Percentiles rank a stretch among this genome's conserved stretches.
Evolutionary conservation across 768 basidiomycete genomes (phyloP).

Genomic region (Russula emetica): DNA sequence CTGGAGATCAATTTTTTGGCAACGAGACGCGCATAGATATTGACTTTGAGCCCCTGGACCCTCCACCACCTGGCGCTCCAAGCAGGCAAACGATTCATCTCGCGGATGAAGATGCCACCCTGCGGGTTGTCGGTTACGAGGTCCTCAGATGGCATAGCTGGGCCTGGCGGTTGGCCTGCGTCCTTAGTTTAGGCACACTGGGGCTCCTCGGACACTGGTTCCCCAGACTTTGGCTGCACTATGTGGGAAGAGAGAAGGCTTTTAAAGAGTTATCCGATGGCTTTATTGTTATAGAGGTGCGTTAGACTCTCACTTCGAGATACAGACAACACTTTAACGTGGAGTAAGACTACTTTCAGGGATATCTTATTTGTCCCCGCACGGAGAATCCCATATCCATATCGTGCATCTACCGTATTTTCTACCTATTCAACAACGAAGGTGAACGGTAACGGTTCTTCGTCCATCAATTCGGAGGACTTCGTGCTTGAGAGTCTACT

Average conservation of each 20-base stretch:
- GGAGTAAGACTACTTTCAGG: conserved; percentile 69
- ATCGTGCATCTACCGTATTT: conserved; percentile 78
- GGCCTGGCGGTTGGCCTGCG: conserved; percentile 68
- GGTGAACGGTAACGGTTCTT: conserved; percentile 30
- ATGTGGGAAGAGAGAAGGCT: conserved; percentile 76
- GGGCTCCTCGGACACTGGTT: conserved; percentile 90
- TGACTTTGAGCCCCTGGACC: conserved; percentile 54
- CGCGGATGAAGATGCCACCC: conserved; percentile 82
- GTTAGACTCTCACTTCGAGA: conserved; percentile 30
- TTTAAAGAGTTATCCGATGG: conserved; percentile 69
- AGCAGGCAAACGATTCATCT: conserved; percentile 84
- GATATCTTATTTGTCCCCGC: conserved; percentile 77
- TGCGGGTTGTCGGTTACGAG: conserved; percentile 86
- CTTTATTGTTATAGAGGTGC: conserved; percentile 86
- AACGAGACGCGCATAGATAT: conserved; percentile 82
- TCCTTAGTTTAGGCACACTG: conserved; percentile 66
- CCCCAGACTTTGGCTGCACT: conserved; percentile 85
- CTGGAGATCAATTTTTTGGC: conserved; percentile 75
- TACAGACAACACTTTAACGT: conserved; percentile 29
- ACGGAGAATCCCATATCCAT: conserved; percentile 64
- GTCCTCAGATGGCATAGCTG: conserved; percentile 54
- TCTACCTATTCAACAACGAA: conserved; percentile 33
- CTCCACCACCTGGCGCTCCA: conserved; percentile 78
- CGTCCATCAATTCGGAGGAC: conserved; percentile 34
- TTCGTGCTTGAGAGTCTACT: conserved; percentile 50